Conservation (phyloP, 495 filamentous ascomycete genomes). For the Aspergillus ellipticus region DNA sequence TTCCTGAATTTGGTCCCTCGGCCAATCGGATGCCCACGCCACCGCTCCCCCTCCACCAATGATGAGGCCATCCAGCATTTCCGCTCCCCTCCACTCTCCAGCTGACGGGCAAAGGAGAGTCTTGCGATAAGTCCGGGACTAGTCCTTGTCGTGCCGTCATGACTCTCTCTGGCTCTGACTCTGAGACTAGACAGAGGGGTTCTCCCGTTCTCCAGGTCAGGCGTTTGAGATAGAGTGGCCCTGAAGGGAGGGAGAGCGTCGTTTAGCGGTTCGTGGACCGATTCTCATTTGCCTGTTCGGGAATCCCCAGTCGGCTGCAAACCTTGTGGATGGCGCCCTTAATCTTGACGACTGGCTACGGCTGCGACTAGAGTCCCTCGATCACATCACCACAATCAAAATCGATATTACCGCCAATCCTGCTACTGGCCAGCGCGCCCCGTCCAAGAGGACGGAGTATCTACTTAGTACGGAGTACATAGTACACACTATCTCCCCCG, state of each 20-base stretch:
- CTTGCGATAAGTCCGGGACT: background rate
- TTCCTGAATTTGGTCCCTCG: constrained; percentile 9
- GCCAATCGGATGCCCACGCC: background rate
- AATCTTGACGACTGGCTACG: too few species aligned
- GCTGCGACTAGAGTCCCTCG: too few species aligned
- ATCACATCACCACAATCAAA: background rate
- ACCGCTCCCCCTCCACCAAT: too few species aligned
- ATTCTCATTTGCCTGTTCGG: too few species aligned
- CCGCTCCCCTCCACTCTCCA: background rate
- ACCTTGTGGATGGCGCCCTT: too few species aligned
- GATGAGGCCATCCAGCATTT: background rate
- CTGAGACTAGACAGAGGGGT: background rate
- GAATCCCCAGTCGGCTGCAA: too few species aligned
- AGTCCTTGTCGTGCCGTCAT: background rate
- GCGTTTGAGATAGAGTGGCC: background rate
- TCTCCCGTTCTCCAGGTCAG: background rate
- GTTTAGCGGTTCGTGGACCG: too few species aligned
- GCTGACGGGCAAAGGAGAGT: background rate
- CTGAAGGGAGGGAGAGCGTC: too few species aligned
- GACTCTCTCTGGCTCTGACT: background rate
- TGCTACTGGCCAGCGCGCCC: too few species aligned
- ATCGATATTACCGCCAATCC: background rate
- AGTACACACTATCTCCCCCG: background rate
- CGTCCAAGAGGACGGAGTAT: too few species aligned
- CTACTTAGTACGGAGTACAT: too few species aligned